phyloP scores from a whole-genome alignment of 2,329 filamentous ascomycete genomes.

The Penicillium thymicola region DNA sequence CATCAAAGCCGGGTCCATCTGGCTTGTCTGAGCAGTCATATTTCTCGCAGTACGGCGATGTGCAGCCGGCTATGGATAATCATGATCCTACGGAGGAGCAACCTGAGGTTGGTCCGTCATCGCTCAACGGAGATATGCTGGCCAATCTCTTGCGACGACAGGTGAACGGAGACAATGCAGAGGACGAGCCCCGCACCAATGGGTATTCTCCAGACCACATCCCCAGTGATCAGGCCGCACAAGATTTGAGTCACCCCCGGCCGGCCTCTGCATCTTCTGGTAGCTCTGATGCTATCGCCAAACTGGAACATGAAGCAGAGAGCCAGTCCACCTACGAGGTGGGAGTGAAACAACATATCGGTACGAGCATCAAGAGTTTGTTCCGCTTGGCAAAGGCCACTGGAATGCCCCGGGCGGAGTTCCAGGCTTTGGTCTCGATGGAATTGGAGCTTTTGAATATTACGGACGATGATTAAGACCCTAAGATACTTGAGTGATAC shows the following conservation, averaged over 20 bases:
- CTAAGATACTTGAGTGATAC: constrained; percentile 18
- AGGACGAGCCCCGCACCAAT: constrained; percentile 23
- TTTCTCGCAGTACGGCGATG: constrained; percentile 59
- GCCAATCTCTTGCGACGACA: constrained; percentile 40
- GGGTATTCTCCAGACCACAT: constrained; percentile 20
- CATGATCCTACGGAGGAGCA: constrained; percentile 59
- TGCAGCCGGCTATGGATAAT: constrained; percentile 62
- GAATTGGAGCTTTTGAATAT: constrained; percentile 59
- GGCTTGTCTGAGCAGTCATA: constrained; percentile 55
- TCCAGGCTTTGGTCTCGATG: constrained; percentile 56
- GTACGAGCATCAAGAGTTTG: constrained; percentile 61
- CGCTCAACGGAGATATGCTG: constrained; percentile 53
- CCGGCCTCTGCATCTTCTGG: constrained; percentile 42
- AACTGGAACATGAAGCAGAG: constrained; percentile 53
- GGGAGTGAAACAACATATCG: constrained; percentile 62
- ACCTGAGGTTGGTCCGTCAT: constrained; percentile 48
- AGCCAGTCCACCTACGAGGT: constrained; percentile 54
- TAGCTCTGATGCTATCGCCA: constrained; percentile 47
- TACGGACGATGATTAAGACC: constrained; percentile 48
- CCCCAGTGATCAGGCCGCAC: constrained; percentile 23
- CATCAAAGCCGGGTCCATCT: constrained; percentile 27
- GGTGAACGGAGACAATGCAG: constrained; percentile 25
- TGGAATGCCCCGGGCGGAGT: constrained; percentile 58
- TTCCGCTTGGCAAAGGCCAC: constrained; percentile 58
- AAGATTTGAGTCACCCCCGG: constrained; percentile 42